Conservation (phyloP, 257 asterid genomes). For the Mentha longifolia region DNA sequence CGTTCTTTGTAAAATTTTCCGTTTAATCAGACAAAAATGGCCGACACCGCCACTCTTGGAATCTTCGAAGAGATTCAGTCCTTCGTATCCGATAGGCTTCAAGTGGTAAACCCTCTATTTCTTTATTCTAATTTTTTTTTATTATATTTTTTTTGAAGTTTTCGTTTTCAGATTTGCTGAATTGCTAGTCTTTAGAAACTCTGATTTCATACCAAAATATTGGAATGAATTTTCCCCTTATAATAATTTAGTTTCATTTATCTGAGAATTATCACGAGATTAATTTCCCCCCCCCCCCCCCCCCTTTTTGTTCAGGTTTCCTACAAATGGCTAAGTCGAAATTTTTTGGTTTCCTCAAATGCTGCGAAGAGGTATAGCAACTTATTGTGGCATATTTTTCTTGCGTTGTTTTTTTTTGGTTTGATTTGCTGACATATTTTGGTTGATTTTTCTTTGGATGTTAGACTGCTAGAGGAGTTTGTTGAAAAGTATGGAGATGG, state of each 20-base stretch:
- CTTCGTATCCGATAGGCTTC: conserved; percentile 88
- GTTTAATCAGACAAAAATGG: conserved; percentile 47
- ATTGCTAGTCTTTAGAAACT: background rate
- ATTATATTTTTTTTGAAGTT: background rate
- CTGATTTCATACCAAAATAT: background rate
- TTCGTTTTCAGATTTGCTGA: background rate
- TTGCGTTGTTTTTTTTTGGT: background rate
- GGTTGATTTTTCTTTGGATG: conserved; percentile 22
- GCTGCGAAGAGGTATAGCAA: conserved; percentile 80
- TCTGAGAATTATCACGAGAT: background rate
- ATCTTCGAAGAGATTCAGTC: conserved; percentile 75
- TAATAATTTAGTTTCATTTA: background rate
- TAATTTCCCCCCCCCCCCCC: background rate
- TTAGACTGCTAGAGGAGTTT: conserved; percentile 83
- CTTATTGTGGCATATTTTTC: conserved; percentile 12
- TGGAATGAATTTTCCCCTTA: conserved; percentile 8
- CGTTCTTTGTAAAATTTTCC: conserved; percentile 24
- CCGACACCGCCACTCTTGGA: conserved; percentile 66
- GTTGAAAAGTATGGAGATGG: conserved; percentile 71
- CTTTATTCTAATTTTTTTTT: background rate
- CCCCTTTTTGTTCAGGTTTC: conserved; percentile 62
- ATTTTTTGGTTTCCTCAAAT: conserved; percentile 80
- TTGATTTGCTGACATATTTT: conserved; percentile 17
- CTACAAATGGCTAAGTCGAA: conserved; percentile 97
- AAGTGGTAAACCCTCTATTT: conserved; percentile 67